Conservation (phyloP, 106 monocot genomes). For the Apostasia ramifera region DNA sequence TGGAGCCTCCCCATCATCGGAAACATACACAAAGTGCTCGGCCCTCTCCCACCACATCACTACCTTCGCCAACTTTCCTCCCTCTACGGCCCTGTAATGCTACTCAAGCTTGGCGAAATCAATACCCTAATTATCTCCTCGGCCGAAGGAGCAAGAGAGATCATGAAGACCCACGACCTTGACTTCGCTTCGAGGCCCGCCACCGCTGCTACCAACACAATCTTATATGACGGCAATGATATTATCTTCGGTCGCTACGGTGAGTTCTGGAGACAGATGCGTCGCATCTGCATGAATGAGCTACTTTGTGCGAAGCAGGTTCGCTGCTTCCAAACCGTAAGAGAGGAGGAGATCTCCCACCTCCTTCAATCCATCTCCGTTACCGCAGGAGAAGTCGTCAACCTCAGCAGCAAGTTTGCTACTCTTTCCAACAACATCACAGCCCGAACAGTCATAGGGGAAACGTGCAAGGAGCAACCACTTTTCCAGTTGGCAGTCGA, state of each 20-base stretch:
- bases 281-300: constrained; percentile 1
- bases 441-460: neutral
- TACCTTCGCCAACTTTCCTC: neutral
- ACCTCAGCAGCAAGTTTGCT: neutral
- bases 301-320: neutral
- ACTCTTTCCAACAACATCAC: neutral
- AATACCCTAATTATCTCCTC: neutral
- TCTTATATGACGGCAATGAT: constrained; percentile 14
- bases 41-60: neutral
- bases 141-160: neutral
- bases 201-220: neutral
- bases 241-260: constrained; percentile 12
- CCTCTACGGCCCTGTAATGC: neutral
- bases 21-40: neutral
- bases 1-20: neutral
- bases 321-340: neutral
- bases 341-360: neutral
- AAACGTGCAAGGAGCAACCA: neutral
- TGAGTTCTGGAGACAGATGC: constrained; percentile 9
- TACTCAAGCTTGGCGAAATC: neutral
- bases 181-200: constrained; percentile 6
- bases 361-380: neutral
- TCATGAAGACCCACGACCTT: constrained; percentile 14
- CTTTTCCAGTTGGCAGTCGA: neutral
- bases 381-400: neutral